Percentiles rank a stretch among this genome's conserved stretches.
Evolutionary conservation across 179 eudicot species (phyloP).

Genomic region (Carnegiea gigantea): DNA sequence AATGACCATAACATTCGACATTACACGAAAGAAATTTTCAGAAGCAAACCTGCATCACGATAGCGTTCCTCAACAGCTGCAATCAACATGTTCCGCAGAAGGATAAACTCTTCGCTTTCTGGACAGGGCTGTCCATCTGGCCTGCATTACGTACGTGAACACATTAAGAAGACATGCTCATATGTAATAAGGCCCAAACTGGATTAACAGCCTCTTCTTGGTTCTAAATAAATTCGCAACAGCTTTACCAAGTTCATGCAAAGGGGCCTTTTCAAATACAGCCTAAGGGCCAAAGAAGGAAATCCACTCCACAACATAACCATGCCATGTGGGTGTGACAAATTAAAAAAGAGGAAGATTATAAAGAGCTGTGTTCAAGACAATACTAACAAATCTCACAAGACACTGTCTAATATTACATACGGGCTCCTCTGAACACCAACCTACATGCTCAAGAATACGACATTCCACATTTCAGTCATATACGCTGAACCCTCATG

Average conservation of each 20-base stretch:
- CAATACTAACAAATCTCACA: not conserved
- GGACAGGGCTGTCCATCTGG: conserved; percentile 72
- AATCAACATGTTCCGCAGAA: conserved; percentile 71
- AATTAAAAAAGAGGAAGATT: not conserved
- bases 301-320: not conserved
- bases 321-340: not conserved
- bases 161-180: conserved; percentile 17
- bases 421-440: not conserved
- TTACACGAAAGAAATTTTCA: not conserved
- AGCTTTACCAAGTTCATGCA: not conserved
- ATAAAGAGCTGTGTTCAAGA: not conserved
- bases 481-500: not conserved
- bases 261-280: not conserved
- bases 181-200: not conserved
- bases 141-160: conserved; percentile 37
- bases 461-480: not conserved
- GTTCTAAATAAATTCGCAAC: not conserved
- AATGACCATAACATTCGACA: not conserved
- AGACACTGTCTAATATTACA: not conserved
- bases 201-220: not conserved
- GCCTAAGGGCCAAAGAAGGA: not conserved
- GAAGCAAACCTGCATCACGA: conserved; percentile 64
- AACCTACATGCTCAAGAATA: not conserved
- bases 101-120: conserved; percentile 71
- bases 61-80: conserved; percentile 81